These are phyloP conservation scores for Wickerhamomyces mucosus DNA, from an alignment of 805 yeast species.

Conservation along the genomic window DNA sequence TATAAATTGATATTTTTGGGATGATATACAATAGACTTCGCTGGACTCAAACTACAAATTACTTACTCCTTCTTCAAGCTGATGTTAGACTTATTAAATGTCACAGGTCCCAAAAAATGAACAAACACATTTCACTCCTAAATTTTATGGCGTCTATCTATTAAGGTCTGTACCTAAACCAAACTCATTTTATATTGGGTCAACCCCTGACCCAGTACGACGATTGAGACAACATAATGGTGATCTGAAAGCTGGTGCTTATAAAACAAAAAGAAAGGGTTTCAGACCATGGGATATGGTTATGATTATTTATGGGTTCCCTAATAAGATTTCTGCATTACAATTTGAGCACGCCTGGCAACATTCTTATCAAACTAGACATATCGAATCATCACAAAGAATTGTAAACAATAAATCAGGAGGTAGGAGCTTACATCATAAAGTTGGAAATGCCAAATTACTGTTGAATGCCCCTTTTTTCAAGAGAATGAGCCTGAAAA, in stretches of 20 bases:
- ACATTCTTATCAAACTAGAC: slow-evolving; percentile 58
- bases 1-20: too few species aligned
- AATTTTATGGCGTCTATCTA: slow-evolving; percentile 64
- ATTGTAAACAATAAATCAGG: slow-evolving; percentile 27
- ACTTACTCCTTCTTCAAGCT: too few species aligned
- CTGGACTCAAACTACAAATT: too few species aligned
- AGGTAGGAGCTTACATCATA: slow-evolving; percentile 34
- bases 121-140: slow-evolving; percentile 19
- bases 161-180: slow-evolving; percentile 51
- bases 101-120: too few species aligned
- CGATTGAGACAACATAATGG: slow-evolving; percentile 79
- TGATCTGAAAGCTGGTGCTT: slow-evolving; percentile 60
- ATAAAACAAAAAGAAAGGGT: slow-evolving; percentile 45
- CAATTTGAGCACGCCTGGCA: slow-evolving; percentile 86
- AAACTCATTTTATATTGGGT: slow-evolving; percentile 64
- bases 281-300: slow-evolving; percentile 71
- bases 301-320: slow-evolving; percentile 59
- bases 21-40: too few species aligned
- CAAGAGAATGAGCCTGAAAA: slow-evolving; percentile 31
- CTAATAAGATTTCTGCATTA: slow-evolving; percentile 56
- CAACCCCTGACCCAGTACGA: slow-evolving; percentile 63
- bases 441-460: slow-evolving; percentile 37
- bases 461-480: slow-evolving; percentile 36
- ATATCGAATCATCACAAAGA: slow-evolving; percentile 33
- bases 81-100: too few species aligned